Evolutionary conservation across 257 asterid species (phyloP), one percentile per base, ranked within the genome.

Genomic region (Solanum chilense): DNA sequence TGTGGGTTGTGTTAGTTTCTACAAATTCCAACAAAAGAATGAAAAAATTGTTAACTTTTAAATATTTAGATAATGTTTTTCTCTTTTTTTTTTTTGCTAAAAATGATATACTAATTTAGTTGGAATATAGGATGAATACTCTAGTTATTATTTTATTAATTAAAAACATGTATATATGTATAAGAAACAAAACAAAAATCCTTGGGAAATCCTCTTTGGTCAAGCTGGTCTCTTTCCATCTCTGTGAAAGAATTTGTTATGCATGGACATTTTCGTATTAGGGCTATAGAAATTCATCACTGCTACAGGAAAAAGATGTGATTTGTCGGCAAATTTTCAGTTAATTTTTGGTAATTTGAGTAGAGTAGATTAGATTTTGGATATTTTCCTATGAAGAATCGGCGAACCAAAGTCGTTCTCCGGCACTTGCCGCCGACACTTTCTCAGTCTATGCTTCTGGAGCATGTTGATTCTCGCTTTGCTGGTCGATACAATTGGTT

Each of bases 381-480:
- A 64, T 86, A 90, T 68, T 88, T 88, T 88, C 27, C 91, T 92
- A 96, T 97, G 99, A 97, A 94, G 97, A 98, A 98, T 86, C 93
- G 92, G 90, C 98, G 97, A 86, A 95, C 98, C 81, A 97, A 96
- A 94, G 97, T 94, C 90, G 98, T 97, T 97, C 91, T 97, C 87
- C 97, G 99, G 92, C 99, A 94, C 97, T 94, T 96, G 95, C 99
- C 99, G 92, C 98, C 99, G 85, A 90, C 97, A 89, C 93, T 97
- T 96, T 89, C 99, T 83, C 94, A 93, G 95, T 94, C 95, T 33
- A 91, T 93, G 94, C 96, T 97, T 49, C 89, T 91, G 90, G 98
- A 97, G 89, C 97, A 94, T 81, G 89, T 97, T 80, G 99, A 96
- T 90, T 90, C 98, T 73, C 95, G 95, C 92, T 97, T 97, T 91